Evolutionary conservation across 768 basidiomycete genomes (phyloP).

Genomic region (Trametes elegans): DNA sequence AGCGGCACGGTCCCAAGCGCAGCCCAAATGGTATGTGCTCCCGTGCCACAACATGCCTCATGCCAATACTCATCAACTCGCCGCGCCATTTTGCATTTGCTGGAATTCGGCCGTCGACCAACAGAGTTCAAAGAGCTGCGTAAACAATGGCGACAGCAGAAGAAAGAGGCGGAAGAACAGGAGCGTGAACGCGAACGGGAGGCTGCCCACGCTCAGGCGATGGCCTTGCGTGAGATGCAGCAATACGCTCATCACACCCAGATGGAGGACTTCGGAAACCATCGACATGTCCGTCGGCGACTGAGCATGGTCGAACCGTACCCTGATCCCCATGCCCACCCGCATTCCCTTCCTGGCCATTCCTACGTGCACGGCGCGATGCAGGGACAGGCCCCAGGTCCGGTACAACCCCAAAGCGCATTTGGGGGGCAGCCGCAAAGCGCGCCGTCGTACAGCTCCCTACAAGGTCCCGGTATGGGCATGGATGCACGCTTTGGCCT

Average conservation of each 20-base stretch:
- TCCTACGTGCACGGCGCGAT: slow-evolving; percentile 13
- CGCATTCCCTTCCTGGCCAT: slow-evolving; percentile 13
- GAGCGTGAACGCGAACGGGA: slow-evolving; percentile 26
- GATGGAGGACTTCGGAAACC: slow-evolving; percentile 11
- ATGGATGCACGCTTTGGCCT: slow-evolving; percentile 17
- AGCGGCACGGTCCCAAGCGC: slow-evolving; percentile 89
- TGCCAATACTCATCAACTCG: slow-evolving; percentile 14
- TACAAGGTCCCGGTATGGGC: slow-evolving; percentile 16
- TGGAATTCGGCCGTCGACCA: too few relatives aligned
- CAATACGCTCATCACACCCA: slow-evolving; percentile 5
- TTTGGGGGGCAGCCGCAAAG: slow-evolving; percentile 5
- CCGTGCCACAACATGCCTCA: slow-evolving; percentile 7
- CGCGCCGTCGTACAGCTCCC: slow-evolving; percentile 7
- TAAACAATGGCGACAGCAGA: slow-evolving; percentile 93
- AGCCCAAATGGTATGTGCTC: slow-evolving; percentile 77
- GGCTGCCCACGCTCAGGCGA: slow-evolving; percentile 9
- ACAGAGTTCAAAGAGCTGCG: slow-evolving; percentile 98
- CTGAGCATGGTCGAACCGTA: slow-evolving; percentile 16
- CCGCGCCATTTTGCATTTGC: neutral
- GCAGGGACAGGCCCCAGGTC: slow-evolving; percentile 3
- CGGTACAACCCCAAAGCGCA: neutral
- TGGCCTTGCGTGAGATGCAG: slow-evolving; percentile 16
- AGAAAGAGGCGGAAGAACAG: slow-evolving; percentile 60
- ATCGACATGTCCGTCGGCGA: slow-evolving; percentile 15
- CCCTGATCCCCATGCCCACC: slow-evolving; percentile 17